Conservation (phyloP, 305 asterid genomes). For the Andrographis paniculata region DNA sequence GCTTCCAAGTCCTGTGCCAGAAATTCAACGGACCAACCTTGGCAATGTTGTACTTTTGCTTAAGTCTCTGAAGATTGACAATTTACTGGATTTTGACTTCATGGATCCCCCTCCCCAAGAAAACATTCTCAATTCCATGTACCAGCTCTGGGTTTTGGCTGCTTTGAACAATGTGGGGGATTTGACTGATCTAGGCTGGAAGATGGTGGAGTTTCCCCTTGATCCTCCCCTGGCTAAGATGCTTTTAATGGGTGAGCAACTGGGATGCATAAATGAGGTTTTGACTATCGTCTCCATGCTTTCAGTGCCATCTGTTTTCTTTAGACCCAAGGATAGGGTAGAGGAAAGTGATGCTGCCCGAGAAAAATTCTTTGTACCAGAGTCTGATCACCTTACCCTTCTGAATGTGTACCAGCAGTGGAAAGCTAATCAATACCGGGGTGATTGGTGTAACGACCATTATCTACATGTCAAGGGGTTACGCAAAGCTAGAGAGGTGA, state of each 20-base stretch:
- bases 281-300: conserved; percentile 94
- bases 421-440: conserved; percentile 77
- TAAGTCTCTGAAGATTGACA: conserved; percentile 77
- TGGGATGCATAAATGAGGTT: conserved; percentile 79
- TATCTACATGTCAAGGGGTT: conserved; percentile 83
- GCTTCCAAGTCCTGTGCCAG: conserved; percentile 95
- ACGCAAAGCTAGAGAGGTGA: conserved; percentile 85
- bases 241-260: conserved; percentile 80
- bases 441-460: conserved; percentile 98
- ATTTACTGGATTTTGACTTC: conserved; percentile 80
- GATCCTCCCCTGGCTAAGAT: conserved; percentile 98
- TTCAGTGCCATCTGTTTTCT: conserved; percentile 90
- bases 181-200: conserved; percentile 86
- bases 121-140: conserved; percentile 89
- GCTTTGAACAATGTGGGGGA: conserved; percentile 86
- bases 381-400: conserved; percentile 92
- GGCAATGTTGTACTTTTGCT: conserved; percentile 91
- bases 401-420: conserved; percentile 93
- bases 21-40: conserved; percentile 90
- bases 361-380: conserved; percentile 91
- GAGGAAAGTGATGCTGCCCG: conserved; percentile 97
- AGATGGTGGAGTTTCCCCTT: conserved; percentile 94
- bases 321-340: conserved; percentile 89
- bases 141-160: conserved; percentile 95
- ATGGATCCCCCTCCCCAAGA: conserved; percentile 99